phyloP scores from a whole-genome alignment of 768 basidiomycete genomes.

The Leccinum truebloodii region DNA sequence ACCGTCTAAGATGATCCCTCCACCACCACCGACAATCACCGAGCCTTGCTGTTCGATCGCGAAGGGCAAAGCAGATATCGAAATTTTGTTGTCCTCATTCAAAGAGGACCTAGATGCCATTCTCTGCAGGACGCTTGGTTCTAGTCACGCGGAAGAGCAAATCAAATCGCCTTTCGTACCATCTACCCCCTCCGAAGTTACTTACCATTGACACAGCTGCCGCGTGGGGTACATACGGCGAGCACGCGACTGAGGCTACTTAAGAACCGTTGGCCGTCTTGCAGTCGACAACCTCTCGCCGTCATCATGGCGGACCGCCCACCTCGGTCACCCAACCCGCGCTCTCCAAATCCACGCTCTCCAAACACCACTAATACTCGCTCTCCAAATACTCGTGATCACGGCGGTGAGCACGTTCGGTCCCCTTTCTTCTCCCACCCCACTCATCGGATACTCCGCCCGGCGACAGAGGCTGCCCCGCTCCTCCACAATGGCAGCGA shows the following conservation, averaged over 20 bases:
- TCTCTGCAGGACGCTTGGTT: constrained; percentile 39
- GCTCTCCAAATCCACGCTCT: constrained; percentile 42
- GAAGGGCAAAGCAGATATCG: constrained; percentile 51
- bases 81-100: constrained; percentile 49
- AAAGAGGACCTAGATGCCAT: constrained; percentile 53
- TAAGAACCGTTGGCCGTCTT: constrained; percentile 20
- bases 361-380: constrained; percentile 37
- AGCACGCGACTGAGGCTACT: constrained; percentile 33
- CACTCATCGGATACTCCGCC: constrained; percentile 5
- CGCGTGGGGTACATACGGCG: constrained; percentile 31
- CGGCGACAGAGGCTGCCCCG: constrained; percentile 60
- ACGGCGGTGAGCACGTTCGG: constrained; percentile 49
- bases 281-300: constrained; percentile 17
- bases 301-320: constrained; percentile 57
- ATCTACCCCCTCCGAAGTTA: constrained; percentile 1
- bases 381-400: constrained; percentile 50
- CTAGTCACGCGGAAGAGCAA: constrained; percentile 5
- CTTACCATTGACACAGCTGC: constrained; percentile 11
- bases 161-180: not conserved
- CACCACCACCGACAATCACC: constrained; percentile 2
- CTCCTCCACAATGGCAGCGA: constrained; percentile 54
- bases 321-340: constrained; percentile 56
- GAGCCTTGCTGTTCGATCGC: constrained; percentile 44
- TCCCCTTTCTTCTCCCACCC: not conserved
- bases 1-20: constrained; percentile 4